Conservation (phyloP, 208 protist genomes). For the Acanthamoeba triangularis region DNA sequence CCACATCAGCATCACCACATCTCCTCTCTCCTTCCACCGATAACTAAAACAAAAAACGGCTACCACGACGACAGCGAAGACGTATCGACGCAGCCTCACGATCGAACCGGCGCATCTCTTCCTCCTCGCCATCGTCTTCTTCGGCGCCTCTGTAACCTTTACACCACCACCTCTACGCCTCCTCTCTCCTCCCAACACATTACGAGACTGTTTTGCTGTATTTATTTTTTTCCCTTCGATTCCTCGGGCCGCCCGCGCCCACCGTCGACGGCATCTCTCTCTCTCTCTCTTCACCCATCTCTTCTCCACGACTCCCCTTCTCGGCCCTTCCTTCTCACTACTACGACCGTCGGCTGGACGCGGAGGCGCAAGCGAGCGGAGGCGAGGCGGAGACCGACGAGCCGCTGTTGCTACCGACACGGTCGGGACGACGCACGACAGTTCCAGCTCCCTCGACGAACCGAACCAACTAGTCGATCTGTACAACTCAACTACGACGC, state of each 20-base stretch:
- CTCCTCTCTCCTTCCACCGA: not conserved
- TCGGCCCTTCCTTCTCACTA: too few relatives aligned
- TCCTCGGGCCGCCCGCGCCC: not conserved
- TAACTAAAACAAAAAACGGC: not conserved
- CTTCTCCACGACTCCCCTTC: too few relatives aligned
- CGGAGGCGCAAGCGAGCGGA: too few relatives aligned
- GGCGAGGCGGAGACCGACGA: too few relatives aligned
- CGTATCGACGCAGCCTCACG: not conserved
- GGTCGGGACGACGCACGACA: too few relatives aligned
- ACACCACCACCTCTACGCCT: not conserved
- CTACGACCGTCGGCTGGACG: too few relatives aligned
- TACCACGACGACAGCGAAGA: not conserved
- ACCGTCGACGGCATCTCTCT: not conserved
- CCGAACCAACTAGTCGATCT: not conserved
- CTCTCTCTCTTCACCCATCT: too few relatives aligned
- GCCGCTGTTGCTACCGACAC: too few relatives aligned
- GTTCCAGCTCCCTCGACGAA: too few relatives aligned
- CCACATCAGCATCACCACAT: not conserved
- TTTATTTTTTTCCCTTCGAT: constrained; percentile 9
- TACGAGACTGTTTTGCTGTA: constrained; percentile 26
- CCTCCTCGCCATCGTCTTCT: not conserved
- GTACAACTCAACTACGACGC: not conserved
- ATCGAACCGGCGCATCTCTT: not conserved
- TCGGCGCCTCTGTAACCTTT: not conserved
- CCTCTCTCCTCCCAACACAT: constrained; percentile 20